phyloP scores from a whole-genome alignment of 2,329 filamentous ascomycete genomes.

The Ampelomyces quisqualis region DNA sequence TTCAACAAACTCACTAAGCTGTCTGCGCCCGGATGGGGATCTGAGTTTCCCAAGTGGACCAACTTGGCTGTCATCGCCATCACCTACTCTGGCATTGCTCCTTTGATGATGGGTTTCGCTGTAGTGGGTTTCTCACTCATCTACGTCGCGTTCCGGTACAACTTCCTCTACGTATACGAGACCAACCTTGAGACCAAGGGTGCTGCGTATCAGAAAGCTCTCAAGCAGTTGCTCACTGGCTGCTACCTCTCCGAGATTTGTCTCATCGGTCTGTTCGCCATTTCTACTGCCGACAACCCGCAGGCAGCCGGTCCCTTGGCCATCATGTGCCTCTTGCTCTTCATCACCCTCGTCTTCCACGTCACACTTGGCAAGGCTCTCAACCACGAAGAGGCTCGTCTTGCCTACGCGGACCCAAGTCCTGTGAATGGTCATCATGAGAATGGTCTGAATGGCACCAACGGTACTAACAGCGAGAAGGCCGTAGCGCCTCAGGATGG shows the following conservation, averaged over 20 bases:
- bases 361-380: constrained; percentile 39
- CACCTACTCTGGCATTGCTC: constrained; percentile 52
- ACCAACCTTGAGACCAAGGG: constrained; percentile 52
- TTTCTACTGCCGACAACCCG: constrained; percentile 38
- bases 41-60: constrained; percentile 51
- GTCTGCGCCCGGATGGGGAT: constrained; percentile 48
- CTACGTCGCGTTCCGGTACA: constrained; percentile 53
- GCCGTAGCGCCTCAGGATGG: constrained; percentile 8
- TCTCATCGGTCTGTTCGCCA: constrained; percentile 51
- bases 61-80: constrained; percentile 50
- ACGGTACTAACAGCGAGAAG: constrained; percentile 16
- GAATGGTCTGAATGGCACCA: constrained; percentile 13
- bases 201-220: constrained; percentile 48
- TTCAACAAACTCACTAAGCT: constrained; percentile 49
- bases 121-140: constrained; percentile 48
- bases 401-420: constrained; percentile 31
- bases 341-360: constrained; percentile 46
- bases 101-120: constrained; percentile 51
- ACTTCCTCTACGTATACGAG: constrained; percentile 52
- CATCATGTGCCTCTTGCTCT: constrained; percentile 47
- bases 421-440: constrained; percentile 25
- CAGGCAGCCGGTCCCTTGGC: constrained; percentile 46
- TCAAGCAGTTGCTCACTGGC: constrained; percentile 51
- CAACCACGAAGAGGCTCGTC: constrained; percentile 29
- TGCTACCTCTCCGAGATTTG: constrained; percentile 53